Evolutionary conservation across 257 asterid genomes (phyloP).

Genomic region (Anisodus tanguticus): DNA sequence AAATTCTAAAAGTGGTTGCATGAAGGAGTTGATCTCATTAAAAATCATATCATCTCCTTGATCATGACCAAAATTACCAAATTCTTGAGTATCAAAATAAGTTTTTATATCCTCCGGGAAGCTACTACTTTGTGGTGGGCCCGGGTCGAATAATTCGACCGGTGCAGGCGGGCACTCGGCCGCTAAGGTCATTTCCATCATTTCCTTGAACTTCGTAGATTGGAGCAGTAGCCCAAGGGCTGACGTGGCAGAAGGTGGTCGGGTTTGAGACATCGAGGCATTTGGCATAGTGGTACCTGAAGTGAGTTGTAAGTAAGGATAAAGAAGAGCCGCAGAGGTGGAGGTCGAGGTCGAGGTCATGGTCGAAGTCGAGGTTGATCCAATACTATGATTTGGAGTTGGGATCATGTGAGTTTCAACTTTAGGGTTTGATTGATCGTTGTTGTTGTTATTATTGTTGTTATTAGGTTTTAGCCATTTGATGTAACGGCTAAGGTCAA

Average conservation of each 20-base stretch:
- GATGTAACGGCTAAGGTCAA: slow-evolving; percentile 81
- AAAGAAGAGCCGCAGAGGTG: not conserved
- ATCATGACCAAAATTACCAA: slow-evolving; percentile 42
- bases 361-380: slow-evolving; percentile 28
- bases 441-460: slow-evolving; percentile 36
- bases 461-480: slow-evolving; percentile 72
- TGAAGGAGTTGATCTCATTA: slow-evolving; percentile 67
- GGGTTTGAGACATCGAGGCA: slow-evolving; percentile 36
- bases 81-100: slow-evolving; percentile 49
- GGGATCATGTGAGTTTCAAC: slow-evolving; percentile 32
- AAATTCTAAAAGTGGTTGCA: slow-evolving; percentile 66
- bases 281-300: not conserved
- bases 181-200: slow-evolving; percentile 81
- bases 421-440: slow-evolving; percentile 33
- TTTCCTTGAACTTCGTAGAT: slow-evolving; percentile 77
- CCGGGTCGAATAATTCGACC: slow-evolving; percentile 37
- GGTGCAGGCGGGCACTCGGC: slow-evolving; percentile 50
- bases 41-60: slow-evolving; percentile 60
- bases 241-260: slow-evolving; percentile 62
- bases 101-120: slow-evolving; percentile 62
- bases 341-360: slow-evolving; percentile 28
- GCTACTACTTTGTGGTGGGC: slow-evolving; percentile 48
- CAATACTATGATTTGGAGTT: slow-evolving; percentile 29
- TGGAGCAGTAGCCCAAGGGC: slow-evolving; percentile 83
- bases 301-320: not conserved